Base-by-base conservation (phyloP, 805 yeast genomes). In the Maudiozyma serrabonitensis region DNA sequence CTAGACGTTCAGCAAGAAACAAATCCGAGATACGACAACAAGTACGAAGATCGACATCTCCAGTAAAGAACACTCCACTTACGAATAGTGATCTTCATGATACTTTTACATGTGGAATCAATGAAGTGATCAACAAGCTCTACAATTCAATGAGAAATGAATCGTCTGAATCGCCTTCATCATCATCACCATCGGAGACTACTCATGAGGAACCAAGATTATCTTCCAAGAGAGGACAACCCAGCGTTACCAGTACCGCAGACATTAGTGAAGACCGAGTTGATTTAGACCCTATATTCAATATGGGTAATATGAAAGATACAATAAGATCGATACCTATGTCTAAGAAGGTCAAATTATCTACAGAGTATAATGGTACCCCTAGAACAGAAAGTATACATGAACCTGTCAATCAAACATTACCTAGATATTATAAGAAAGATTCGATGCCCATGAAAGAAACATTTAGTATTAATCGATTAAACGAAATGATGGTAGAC, bases 381-480 rank as follows among this genome's bases (percentile, higher is more conserved):
- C 8, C 9, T 26, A 19, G 46, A 45, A n/a, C 38, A 38, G 57
- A 56, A 16, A 52, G 47, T 31, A 50, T 58, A n/a, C 59, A 59
- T n/a, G 57, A 57, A 43, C 64, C 66, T 7, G 66, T 62, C 9
- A 62, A 62, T 40, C 52, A 51, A 25, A 54, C 64, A 1, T 48
- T 62, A 45, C 66, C 66, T 9, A 51, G 61, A 31, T 46, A 58
- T 12, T 62, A 62, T 43, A 62, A 57, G 40, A 49, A 52, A 16
- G 61, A 60, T 15, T 41, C 45, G 2, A 47, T 62, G 23, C 47
- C 54, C n/a, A 9, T 19, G 37, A 9, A 25, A 1, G 41, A 45
- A 13, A 50, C 52, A 16, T 56, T 56, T 31, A 40, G 26, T 11
- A 51, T 56, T 35, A 51, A 46, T 21, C 48, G 57, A 16, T 51